Evolutionary conservation across 129 eudicot species (phyloP).

Genomic region (Apium graveolens): DNA sequence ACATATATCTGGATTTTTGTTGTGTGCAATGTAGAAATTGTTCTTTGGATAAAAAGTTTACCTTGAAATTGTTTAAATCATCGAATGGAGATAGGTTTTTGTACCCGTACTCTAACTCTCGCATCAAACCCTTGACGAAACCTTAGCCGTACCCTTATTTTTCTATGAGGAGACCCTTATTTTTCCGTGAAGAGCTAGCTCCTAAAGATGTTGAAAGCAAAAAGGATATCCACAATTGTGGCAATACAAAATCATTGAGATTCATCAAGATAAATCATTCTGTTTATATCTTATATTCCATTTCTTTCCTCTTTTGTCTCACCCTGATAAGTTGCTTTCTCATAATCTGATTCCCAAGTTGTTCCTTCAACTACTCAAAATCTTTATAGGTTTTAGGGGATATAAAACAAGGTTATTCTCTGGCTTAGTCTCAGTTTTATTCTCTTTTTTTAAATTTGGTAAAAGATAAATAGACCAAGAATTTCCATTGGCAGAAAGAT

Average conservation of each 20-base stretch:
- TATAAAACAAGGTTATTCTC: neutral
- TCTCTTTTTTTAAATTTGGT: neutral
- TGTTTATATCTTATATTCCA: neutral
- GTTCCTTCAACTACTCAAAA: neutral
- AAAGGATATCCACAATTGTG: neutral
- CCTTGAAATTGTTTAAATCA: neutral
- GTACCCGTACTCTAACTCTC: neutral
- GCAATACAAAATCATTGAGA: neutral
- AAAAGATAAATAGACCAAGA: neutral
- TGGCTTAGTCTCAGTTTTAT: neutral
- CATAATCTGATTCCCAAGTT: neutral
- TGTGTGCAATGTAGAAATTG: neutral
- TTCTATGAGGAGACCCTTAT: neutral
- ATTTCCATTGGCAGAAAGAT: too few species aligned
- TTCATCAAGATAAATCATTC: conserved; percentile 1
- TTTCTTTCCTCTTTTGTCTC: too few species aligned
- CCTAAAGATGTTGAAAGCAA: neutral
- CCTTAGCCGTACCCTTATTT: neutral
- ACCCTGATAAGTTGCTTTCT: neutral
- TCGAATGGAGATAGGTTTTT: neutral
- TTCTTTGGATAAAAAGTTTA: neutral
- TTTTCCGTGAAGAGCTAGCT: neutral
- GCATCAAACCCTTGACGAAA: neutral
- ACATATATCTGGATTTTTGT: neutral
- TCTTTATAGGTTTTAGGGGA: neutral